phyloP scores from a whole-genome alignment of 768 basidiomycete genomes.

The Kwoniella dejecticola region DNA sequence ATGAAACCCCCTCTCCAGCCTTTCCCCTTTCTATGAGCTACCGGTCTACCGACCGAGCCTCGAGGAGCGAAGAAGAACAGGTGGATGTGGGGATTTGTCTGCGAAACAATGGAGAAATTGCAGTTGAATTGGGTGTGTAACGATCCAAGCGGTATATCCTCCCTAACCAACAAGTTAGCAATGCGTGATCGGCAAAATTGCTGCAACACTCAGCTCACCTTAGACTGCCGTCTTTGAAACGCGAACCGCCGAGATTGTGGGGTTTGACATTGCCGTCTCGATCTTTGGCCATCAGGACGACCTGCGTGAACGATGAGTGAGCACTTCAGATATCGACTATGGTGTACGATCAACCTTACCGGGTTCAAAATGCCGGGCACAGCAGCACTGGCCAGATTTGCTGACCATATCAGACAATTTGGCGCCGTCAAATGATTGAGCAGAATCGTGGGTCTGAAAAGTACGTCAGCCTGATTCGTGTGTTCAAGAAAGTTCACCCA shows the following conservation, averaged over 20 bases:
- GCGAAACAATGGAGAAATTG: conserved; percentile 88
- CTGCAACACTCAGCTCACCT: conserved; percentile 60
- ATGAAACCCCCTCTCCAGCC: conserved; percentile 96
- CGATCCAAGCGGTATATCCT: conserved; percentile 90
- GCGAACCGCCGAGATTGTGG: conserved; percentile 86
- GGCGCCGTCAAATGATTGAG: conserved; percentile 94
- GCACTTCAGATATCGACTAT: too few species aligned
- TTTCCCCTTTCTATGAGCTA: conserved; percentile 85
- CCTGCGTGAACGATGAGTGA: conserved; percentile 7
- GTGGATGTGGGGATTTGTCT: conserved; percentile 83
- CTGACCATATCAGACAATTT: conserved; percentile 64
- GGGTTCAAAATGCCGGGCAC: conserved; percentile 95
- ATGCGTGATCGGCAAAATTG: not conserved
- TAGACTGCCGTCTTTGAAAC: conserved; percentile 89
- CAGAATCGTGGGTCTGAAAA: conserved; percentile 81
- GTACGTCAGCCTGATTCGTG: conserved; percentile 1
- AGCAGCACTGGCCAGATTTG: conserved; percentile 78
- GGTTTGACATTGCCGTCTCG: conserved; percentile 76
- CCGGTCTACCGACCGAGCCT: conserved; percentile 66
- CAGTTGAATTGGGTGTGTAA: conserved; percentile 63
- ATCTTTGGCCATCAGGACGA: conserved; percentile 90
- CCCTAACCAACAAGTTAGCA: conserved; percentile 58
- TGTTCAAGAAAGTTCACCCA: conserved; percentile 56
- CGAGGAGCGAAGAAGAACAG: conserved; percentile 85
- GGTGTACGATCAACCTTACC: conserved; percentile 49